A percentile compares a stretch with the other conserved stretches of the same genome.
phyloP scores from a whole-genome alignment of 2,329 filamentous ascomycete species.

The Phoma sp. region DNA sequence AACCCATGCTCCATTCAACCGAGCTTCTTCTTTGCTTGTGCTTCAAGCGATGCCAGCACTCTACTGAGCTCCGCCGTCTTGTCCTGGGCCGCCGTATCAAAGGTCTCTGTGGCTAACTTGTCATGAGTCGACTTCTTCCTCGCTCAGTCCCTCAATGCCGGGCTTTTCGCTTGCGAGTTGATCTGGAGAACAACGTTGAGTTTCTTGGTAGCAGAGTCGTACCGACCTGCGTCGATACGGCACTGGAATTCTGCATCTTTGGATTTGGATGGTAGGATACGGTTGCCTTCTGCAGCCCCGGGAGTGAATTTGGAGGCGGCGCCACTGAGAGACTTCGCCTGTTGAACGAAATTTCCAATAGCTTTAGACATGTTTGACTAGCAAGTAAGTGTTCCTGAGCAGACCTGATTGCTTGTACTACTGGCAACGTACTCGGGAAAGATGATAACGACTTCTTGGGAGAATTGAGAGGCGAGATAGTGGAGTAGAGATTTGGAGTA shows the following conservation, averaged over 20 bases:
- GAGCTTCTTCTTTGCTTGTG: conserved; percentile 7
- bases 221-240: neutral
- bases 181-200: neutral
- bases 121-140: conserved; percentile 4
- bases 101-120: conserved; percentile 13
- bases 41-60: conserved; percentile 10
- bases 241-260: neutral
- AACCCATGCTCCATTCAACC: conserved; percentile 3
- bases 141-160: neutral
- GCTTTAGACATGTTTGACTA: neutral
- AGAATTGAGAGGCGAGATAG: neutral
- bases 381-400: neutral
- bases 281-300: neutral
- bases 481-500: neutral
- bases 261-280: neutral
- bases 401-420: neutral
- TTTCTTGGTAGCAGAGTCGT: neutral
- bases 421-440: neutral
- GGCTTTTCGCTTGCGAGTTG: neutral
- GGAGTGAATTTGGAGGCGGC: neutral
- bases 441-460: neutral
- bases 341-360: neutral
- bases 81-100: conserved; percentile 5
- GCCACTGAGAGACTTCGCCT: neutral
- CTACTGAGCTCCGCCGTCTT: conserved; percentile 4